Conservation (phyloP, 148 eudicot genomes). For the Rheum nobile region DNA sequence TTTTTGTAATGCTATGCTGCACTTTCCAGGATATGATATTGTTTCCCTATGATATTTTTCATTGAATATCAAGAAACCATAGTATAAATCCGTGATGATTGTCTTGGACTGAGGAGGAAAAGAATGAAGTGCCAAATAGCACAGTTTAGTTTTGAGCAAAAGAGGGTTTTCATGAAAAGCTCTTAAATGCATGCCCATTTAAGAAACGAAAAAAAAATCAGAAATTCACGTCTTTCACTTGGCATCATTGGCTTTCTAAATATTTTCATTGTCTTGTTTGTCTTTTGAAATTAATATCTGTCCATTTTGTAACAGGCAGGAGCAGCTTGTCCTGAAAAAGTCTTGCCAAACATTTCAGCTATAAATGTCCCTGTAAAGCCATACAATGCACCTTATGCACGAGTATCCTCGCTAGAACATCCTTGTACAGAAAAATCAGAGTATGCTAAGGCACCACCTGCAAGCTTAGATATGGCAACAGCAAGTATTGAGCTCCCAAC, state of each 20-base stretch:
- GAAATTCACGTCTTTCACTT: not conserved
- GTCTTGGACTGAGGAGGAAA: not conserved
- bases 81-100: not conserved
- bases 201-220: not conserved
- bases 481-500: conserved; percentile 20
- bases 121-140: not conserved
- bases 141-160: not conserved
- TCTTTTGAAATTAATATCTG: not conserved
- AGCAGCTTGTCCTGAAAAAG: conserved; percentile 20
- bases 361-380: conserved; percentile 24
- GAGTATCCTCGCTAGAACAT: conserved; percentile 67
- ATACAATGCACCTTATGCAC: conserved; percentile 72
- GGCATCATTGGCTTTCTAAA: conserved; percentile 1
- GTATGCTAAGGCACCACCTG: conserved; percentile 43
- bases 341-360: conserved; percentile 17
- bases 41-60: not conserved
- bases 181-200: not conserved
- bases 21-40: not conserved
- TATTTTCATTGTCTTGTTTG: not conserved
- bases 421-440: conserved; percentile 47
- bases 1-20: not conserved
- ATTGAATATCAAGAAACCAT: not conserved
- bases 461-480: conserved; percentile 17
- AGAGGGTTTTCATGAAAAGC: not conserved
- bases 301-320: conserved; percentile 21